Conservation (phyloP, 495 filamentous ascomycete species). For the Daldinia childiae region DNA sequence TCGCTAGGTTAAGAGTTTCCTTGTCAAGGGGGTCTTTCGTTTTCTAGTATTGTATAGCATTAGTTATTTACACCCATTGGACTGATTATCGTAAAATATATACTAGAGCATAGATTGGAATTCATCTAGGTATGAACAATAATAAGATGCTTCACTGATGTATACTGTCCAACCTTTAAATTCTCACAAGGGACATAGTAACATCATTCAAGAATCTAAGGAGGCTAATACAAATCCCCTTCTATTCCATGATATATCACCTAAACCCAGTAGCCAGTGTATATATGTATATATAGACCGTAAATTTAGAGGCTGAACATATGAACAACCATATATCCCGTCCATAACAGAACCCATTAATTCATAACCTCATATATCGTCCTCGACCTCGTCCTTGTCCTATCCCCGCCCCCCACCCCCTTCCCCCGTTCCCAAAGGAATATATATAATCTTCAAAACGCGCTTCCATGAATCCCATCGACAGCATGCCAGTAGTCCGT, state of each 20-base stretch:
- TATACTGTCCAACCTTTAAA: background rate
- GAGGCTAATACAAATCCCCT: background rate
- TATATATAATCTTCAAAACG: background rate
- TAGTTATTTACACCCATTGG: too few species aligned
- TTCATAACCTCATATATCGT: too few species aligned
- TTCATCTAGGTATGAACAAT: too few species aligned
- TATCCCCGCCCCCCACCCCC: too few species aligned
- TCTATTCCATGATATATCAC: background rate
- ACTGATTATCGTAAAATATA: background rate
- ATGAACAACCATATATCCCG: background rate
- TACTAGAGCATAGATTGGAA: too few species aligned
- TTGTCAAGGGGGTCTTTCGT: too few species aligned
- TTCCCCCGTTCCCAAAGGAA: too few species aligned
- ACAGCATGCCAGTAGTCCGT: conserved; percentile 11
- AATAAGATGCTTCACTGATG: background rate
- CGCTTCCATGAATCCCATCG: background rate
- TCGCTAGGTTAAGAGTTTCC: too few species aligned
- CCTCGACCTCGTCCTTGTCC: too few species aligned
- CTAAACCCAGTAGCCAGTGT: background rate
- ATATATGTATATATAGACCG: background rate
- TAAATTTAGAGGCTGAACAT: background rate
- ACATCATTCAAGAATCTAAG: too few species aligned
- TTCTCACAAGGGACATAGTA: background rate
- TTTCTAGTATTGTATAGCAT: too few species aligned
- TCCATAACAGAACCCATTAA: too few species aligned